These are phyloP conservation scores for Coemansia sp. DNA, from an alignment of 192 early-diverging fungal species.

Conservation along the genomic window DNA sequence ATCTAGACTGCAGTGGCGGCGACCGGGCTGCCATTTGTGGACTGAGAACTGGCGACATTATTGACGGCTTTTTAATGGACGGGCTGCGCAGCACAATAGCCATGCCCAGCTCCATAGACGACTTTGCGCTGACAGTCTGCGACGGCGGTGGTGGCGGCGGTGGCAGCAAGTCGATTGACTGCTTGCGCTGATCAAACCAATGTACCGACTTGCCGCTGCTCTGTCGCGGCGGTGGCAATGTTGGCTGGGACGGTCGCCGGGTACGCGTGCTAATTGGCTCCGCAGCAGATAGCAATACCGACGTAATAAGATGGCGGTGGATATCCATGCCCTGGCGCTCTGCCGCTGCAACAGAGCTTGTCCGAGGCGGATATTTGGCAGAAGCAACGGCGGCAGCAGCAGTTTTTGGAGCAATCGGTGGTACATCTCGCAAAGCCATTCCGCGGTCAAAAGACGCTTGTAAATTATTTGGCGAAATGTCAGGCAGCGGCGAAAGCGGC, in stretches of 20 bases:
- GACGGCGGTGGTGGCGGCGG: background rate
- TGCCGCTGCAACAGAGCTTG: conserved; percentile 18
- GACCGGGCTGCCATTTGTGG: background rate
- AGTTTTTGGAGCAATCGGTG: background rate
- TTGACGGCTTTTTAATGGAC: conserved; percentile 21
- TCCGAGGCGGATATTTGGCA: conserved; percentile 19
- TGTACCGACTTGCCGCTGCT: conserved; percentile 32
- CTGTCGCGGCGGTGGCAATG: background rate
- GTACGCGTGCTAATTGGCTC: conserved; percentile 1
- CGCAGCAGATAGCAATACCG: conserved; percentile 7
- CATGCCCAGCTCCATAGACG: conserved; percentile 37
- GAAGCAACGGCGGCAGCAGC: background rate
- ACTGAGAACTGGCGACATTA: conserved; percentile 18
- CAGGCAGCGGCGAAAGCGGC: conserved; percentile 38
- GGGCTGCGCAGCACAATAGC: conserved; percentile 48
- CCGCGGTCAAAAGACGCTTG: conserved; percentile 50
- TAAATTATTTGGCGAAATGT: conserved; percentile 49
- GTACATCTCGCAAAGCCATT: conserved; percentile 27
- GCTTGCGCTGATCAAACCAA: conserved; percentile 27
- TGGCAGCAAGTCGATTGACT: background rate
- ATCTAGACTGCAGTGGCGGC: background rate
- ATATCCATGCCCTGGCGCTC: background rate
- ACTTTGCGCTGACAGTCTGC: conserved; percentile 20
- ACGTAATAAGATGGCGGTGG: conserved; percentile 15
- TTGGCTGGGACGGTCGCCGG: conserved; percentile 1